Evolutionary conservation across 176 grass and related monocot species (phyloP).

Genomic region (Thalia dealbata): DNA sequence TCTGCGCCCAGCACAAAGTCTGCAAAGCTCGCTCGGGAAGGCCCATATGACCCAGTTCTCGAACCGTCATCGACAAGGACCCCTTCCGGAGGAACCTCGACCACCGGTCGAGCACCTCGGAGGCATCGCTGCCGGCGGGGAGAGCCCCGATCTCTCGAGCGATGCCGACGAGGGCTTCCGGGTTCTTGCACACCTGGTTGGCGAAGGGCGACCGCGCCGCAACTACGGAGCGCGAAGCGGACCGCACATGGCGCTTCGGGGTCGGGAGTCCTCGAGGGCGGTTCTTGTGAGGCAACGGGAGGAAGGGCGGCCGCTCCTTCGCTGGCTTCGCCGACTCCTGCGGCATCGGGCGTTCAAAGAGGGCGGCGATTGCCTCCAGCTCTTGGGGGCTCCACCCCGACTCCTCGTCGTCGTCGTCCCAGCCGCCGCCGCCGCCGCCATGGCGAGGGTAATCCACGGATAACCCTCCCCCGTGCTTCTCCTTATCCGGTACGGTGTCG

Average conservation of each 20-base stretch:
- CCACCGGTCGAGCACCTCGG: slow-evolving; percentile 49
- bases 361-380: slow-evolving; percentile 62
- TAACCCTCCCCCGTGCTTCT: not conserved
- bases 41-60: slow-evolving; percentile 82
- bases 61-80: slow-evolving; percentile 66
- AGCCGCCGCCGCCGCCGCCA: too few relatives aligned
- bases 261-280: slow-evolving; percentile 24
- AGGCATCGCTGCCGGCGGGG: slow-evolving; percentile 26
- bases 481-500: not conserved
- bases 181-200: slow-evolving; percentile 57
- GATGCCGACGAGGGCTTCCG: slow-evolving; percentile 42
- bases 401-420: slow-evolving; percentile 5
- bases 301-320: slow-evolving; percentile 31
- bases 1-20: slow-evolving; percentile 65
- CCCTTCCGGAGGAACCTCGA: slow-evolving; percentile 62
- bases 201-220: slow-evolving; percentile 33
- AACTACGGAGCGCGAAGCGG: slow-evolving; percentile 20
- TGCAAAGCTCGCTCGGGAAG: slow-evolving; percentile 51
- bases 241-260: slow-evolving; percentile 44
- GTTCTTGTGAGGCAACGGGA: slow-evolving; percentile 45
- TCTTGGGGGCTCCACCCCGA: slow-evolving; percentile 50
- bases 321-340: slow-evolving; percentile 21
- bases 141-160: slow-evolving; percentile 51
- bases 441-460: not conserved
- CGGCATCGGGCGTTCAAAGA: slow-evolving; percentile 58